Evolutionary conservation across 2,329 filamentous ascomycete species (phyloP).

Genomic region (Bertia moriformis): DNA sequence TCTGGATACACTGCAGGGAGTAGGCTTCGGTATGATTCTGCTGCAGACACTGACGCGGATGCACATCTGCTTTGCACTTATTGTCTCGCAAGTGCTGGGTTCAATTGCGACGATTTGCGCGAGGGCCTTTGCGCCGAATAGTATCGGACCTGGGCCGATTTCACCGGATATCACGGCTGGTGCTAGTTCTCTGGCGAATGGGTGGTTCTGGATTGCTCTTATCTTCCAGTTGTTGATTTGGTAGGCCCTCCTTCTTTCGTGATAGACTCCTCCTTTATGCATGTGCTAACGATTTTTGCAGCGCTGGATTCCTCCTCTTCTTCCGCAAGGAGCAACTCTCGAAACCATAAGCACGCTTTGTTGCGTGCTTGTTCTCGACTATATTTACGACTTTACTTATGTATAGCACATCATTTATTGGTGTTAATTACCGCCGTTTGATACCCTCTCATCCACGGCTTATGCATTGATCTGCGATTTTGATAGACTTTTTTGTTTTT

Average conservation of each 20-base stretch:
- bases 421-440: no score
- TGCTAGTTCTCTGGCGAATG: conserved; percentile 24
- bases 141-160: conserved; percentile 42
- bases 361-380: no score
- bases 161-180: conserved; percentile 45
- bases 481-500: no score
- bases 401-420: no score
- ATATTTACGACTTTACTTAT: no score
- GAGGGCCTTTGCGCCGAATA: conserved; percentile 43
- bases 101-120: conserved; percentile 47
- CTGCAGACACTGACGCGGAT: conserved; percentile 49
- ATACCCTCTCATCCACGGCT: no score
- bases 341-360: conserved; percentile 27
- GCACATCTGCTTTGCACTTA: conserved; percentile 47
- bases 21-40: conserved; percentile 55
- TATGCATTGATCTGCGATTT: no score
- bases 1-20: conserved; percentile 48
- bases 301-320: conserved; percentile 36
- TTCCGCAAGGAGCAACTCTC: conserved; percentile 42
- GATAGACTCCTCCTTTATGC: neutral
- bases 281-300: neutral
- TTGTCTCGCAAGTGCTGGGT: conserved; percentile 46
- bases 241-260: neutral
- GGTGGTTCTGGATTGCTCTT: conserved; percentile 48
- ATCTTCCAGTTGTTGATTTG: conserved; percentile 41